phyloP scores from a whole-genome alignment of 1,284 basidiomycete species.

The Trichosporon coremiiforme region DNA sequence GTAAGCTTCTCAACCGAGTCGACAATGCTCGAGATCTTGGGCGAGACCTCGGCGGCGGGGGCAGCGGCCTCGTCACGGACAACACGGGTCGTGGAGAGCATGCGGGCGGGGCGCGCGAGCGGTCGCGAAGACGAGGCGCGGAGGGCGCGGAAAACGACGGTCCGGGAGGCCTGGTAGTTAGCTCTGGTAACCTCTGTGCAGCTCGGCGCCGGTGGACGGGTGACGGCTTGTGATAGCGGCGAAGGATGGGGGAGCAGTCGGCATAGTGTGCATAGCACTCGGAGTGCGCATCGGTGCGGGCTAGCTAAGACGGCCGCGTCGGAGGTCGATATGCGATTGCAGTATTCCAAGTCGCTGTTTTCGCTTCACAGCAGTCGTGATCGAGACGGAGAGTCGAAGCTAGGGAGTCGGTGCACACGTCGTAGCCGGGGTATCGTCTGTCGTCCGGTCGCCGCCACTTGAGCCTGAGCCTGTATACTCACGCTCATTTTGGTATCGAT shows the following conservation, averaged over 20 bases:
- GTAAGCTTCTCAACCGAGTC: slow-evolving; percentile 91
- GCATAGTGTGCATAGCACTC: no score
- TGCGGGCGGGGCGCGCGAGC: slow-evolving; percentile 29
- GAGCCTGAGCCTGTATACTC: slow-evolving; percentile 24
- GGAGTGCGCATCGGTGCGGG: no score
- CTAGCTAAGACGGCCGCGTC: no score
- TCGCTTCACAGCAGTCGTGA: no score
- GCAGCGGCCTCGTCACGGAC: slow-evolving; percentile 34
- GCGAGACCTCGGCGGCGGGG: slow-evolving; percentile 37
- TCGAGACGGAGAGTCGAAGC: no score
- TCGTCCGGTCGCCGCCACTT: background rate
- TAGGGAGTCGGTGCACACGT: no score
- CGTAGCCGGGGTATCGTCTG: background rate
- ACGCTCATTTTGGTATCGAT: slow-evolving; percentile 23
- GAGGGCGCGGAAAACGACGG: slow-evolving; percentile 36
- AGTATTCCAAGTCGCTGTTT: no score
- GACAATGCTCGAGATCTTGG: slow-evolving; percentile 80
- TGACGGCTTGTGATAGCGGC: no score
- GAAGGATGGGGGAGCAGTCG: no score
- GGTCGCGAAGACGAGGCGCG: slow-evolving; percentile 34
- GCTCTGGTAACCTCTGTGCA: background rate
- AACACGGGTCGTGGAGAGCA: slow-evolving; percentile 41
- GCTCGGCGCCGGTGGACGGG: no score
- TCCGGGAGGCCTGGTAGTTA: slow-evolving; percentile 32
- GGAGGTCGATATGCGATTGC: no score